Evolutionary conservation across 2,329 filamentous ascomycete species (phyloP), one percentile per base, ranked within the genome.

Genomic region (Trichophyton simii): DNA sequence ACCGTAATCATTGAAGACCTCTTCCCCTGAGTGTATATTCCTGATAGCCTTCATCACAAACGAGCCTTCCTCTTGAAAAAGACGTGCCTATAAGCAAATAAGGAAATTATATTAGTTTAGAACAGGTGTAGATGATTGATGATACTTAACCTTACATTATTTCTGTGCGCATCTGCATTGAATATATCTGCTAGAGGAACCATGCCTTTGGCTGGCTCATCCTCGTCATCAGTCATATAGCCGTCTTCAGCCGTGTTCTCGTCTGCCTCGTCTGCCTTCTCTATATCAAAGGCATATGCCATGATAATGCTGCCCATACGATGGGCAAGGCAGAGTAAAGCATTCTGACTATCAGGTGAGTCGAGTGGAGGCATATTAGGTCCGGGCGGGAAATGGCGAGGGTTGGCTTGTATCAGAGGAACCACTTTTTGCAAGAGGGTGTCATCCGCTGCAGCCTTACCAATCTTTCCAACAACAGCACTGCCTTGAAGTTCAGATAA

Each of bases 1-100:
- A 0, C 91, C 91, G 66, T 95, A 95, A 74, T 95, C 91, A 71
- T 95, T 95, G 70, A 91, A 83, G 18, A 96, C 83, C 72, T 95
- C 88, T 61, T 89, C 83, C 4, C 88, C 88, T 0, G 50, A 28
- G 11, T 55, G 28, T 55, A 55, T 55, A 36, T 55, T 55, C 15
- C 11, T 55, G 50, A 55, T 36, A 36, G 50, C 50, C 50, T 55
- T 55, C 50, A 55, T 55, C 13, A 55, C 50, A 15, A 55, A 55
- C 0, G 28, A 55, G 3, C 50, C 50, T 61, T 81, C 76, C 65
- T 84, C 82, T 70, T 86, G 83, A 68, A 82, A 84, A 0, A 86
- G 77, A 52, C 82, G 81, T 20, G 83, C 81, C 78, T 80, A 57
- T 31, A 36, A 28, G 1, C 2, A 3, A 54, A 42, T 41, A 48